phyloP scores from a whole-genome alignment of 257 asterid genomes.

The Plantago elongata region DNA sequence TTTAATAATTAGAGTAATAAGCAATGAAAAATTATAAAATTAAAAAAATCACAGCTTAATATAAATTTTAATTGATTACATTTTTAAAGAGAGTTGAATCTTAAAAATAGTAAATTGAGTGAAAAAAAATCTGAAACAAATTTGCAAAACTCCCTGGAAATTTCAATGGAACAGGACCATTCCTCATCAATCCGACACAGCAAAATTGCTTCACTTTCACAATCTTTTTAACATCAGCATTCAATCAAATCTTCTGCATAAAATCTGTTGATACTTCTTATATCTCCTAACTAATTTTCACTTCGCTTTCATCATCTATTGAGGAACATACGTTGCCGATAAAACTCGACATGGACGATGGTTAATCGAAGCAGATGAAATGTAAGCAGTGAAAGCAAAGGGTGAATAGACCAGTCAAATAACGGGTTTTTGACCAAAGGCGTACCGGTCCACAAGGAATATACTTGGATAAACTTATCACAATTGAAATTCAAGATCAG shows the following conservation, averaged over 20 bases:
- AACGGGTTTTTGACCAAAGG: too few relatives aligned
- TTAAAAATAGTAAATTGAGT: too few relatives aligned
- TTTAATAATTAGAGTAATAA: too few relatives aligned
- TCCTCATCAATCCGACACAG: constrained; percentile 53
- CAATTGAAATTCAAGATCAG: too few relatives aligned
- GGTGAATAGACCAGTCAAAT: too few relatives aligned
- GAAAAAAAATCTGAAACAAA: too few relatives aligned
- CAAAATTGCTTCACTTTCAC: constrained; percentile 20
- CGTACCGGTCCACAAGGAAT: too few relatives aligned
- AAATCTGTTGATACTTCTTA: constrained; percentile 80
- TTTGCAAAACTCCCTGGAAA: constrained; percentile 59
- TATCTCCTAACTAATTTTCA: constrained; percentile 75
- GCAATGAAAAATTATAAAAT: too few relatives aligned
- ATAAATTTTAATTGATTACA: too few relatives aligned
- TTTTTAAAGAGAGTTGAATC: too few relatives aligned
- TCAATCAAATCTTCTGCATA: constrained; percentile 69
- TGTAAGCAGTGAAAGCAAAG: constrained; percentile 54
- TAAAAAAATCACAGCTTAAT: too few relatives aligned
- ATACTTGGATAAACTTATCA: too few relatives aligned
- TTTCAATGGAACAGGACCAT: constrained; percentile 42
- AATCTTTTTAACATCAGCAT: constrained; percentile 31
- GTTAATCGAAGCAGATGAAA: constrained; percentile 39
- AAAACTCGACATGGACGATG: constrained; percentile 37
- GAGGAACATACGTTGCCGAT: constrained; percentile 37
- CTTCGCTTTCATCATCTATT: constrained; percentile 28